phyloP scores from a whole-genome alignment of 805 yeast genomes.

The Kregervanrija pseudodelftensis region DNA sequence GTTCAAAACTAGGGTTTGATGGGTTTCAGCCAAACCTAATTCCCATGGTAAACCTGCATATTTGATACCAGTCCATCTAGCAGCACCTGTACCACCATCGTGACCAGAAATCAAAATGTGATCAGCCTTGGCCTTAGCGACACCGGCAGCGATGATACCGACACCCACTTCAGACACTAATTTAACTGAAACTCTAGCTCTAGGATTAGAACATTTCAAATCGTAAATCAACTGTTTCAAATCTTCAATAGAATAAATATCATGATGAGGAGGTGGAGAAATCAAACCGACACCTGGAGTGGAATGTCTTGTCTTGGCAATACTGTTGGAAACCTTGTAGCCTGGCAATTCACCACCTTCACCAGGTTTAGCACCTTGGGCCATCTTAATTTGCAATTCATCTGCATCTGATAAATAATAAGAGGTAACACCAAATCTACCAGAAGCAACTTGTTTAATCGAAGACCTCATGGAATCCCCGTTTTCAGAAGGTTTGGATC shows the following conservation, averaged over 20 bases:
- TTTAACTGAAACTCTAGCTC: constrained; percentile 94
- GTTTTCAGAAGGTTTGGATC: constrained; percentile 69
- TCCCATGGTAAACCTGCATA: constrained; percentile 99
- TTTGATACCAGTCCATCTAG: constrained; percentile 94
- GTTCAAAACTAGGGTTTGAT: constrained; percentile 91
- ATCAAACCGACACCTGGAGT: constrained; percentile 95
- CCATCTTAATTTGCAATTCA: constrained; percentile 96
- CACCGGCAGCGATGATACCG: constrained; percentile 98
- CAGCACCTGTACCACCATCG: constrained; percentile 99
- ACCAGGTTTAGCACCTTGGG: constrained; percentile 99
- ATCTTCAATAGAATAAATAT: constrained; percentile 96
- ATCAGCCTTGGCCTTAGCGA: constrained; percentile 97
- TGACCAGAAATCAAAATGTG: constrained; percentile 94
- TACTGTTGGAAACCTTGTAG: constrained; percentile 77
- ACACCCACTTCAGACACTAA: constrained; percentile 98
- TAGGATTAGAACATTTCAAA: constrained; percentile 92
- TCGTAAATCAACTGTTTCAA: constrained; percentile 94
- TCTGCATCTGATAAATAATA: constrained; percentile 93
- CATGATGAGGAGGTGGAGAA: constrained; percentile 99
- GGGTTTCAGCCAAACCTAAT: constrained; percentile 95
- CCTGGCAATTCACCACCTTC: constrained; percentile 99
- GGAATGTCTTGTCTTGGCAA: constrained; percentile 94
- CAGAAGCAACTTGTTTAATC: constrained; percentile 95
- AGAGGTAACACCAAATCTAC: constrained; percentile 97
- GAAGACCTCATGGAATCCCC: constrained; percentile 99